phyloP scores from a whole-genome alignment of 139 green algal genomes.

The Tetradesmus lagerheimii region DNA sequence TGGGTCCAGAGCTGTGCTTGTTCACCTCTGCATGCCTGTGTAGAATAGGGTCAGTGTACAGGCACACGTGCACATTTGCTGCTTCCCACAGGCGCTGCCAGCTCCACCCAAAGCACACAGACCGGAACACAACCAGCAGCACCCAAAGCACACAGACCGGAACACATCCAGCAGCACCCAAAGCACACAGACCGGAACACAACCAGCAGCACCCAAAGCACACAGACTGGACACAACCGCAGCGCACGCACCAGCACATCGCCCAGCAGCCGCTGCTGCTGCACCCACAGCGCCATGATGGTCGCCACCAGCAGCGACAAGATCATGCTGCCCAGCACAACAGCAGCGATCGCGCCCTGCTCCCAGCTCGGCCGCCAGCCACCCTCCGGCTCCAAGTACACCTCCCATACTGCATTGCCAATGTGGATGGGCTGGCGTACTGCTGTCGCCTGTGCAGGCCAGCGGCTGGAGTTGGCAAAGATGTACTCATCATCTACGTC shows the following conservation, averaged over 20 bases:
- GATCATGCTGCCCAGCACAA: constrained; percentile 49
- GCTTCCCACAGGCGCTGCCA: too few relatives aligned
- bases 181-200: background rate
- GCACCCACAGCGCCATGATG: constrained; percentile 50
- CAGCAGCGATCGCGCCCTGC: constrained; percentile 45
- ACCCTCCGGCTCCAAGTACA: constrained; percentile 34
- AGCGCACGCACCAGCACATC: constrained; percentile 54
- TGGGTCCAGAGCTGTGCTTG: too few relatives aligned
- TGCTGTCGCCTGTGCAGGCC: background rate
- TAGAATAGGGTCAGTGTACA: too few relatives aligned
- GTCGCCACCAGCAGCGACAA: constrained; percentile 48
- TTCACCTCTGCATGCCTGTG: background rate
- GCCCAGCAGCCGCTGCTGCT: constrained; percentile 54
- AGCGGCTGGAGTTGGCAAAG: constrained; percentile 26
- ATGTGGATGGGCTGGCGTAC: constrained; percentile 4
- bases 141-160: too few relatives aligned
- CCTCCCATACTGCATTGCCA: constrained; percentile 12
- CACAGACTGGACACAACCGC: background rate
- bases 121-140: too few relatives aligned
- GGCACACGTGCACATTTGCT: too few relatives aligned
- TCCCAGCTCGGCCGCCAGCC: constrained; percentile 46
- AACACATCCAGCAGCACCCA: background rate
- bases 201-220: background rate
- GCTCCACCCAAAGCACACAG: too few relatives aligned
- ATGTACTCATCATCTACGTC: constrained; percentile 11